These are phyloP conservation scores for Saccharum officinarum DNA, from an alignment of 176 grass and related monocot genomes.

Conservation along the genomic window DNA sequence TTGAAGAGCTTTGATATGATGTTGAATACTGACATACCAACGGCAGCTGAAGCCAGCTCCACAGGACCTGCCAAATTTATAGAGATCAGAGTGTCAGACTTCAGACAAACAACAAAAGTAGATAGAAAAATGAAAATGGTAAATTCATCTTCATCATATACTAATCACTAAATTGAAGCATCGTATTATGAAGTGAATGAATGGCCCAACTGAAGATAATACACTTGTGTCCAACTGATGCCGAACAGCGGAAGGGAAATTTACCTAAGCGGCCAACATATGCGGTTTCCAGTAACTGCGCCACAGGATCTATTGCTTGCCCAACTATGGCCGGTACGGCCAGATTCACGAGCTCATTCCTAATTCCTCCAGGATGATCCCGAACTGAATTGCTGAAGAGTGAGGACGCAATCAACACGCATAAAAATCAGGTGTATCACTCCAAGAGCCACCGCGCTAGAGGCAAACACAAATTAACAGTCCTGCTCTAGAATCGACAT, in stretches of 20 bases:
- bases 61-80: slow-evolving; percentile 53
- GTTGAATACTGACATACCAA: slow-evolving; percentile 69
- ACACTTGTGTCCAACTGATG: neutral
- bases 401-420: neutral
- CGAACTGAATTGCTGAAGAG: slow-evolving; percentile 44
- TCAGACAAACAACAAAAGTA: neutral
- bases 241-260: neutral
- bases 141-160: neutral
- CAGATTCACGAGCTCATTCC: slow-evolving; percentile 56
- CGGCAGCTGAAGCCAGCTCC: slow-evolving; percentile 67
- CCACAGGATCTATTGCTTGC: slow-evolving; percentile 66
- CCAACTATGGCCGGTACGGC: slow-evolving; percentile 65
- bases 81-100: neutral
- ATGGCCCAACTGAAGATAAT: neutral
- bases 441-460: neutral
- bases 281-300: slow-evolving; percentile 68
- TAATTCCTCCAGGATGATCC: slow-evolving; percentile 40
- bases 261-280: slow-evolving; percentile 81
- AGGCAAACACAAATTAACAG: neutral
- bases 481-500: neutral
- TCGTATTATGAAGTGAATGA: neutral
- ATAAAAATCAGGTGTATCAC: neutral
- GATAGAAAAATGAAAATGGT: neutral
- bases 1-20: slow-evolving; percentile 83
- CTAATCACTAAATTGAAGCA: neutral